Base-by-base conservation (phyloP, 2,329 filamentous ascomycete species). In the Sclerotinia nivalis region DNA sequence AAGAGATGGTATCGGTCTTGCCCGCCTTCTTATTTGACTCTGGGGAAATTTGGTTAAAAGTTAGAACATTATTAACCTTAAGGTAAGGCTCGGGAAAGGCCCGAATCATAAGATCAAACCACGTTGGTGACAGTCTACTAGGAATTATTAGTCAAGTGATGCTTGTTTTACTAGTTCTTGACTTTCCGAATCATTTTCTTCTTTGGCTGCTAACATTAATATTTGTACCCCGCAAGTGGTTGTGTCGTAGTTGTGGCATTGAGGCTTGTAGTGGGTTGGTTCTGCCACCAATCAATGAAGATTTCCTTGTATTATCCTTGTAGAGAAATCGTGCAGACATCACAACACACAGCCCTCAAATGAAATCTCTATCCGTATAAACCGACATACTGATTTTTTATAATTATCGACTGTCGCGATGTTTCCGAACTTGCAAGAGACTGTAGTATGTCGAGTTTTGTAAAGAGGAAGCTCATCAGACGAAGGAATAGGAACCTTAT, bases 31-130 rank as follows among this genome's bases (percentile, higher is more conserved):
- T 54, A 54, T 54, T 54, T 54, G 50, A 54, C 25, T 54, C 50
- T 31, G 50, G 50, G 50, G 50, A 25, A 31, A 54, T 28, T 54
- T 54, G 25, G n/a, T n/a, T n/a, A n/a, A n/a, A n/a, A n/a, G n/a
- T n/a, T n/a, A n/a, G n/a, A n/a, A n/a, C n/a, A n/a, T 25, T 15
- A 54, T 54, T 28, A 54, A 54, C 52, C 52, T 31, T 9, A 31
- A 31, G 52, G 52, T 54, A 54, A 54, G 52, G 52, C 52, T 54
- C 13, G 52, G 40, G 52, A 54, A 31, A 54, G 52, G 52, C 52
- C 52, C 52, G 52, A 54, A 54, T 54, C 52, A 54, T 54, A 25
- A 28, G 52, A 31, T 54, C 52, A 54, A 54, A 54, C 25, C 31
- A 13, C 25, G 10, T 54, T 31, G 15, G 52, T 54, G 52, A 54